A percentile compares a stretch with the other conserved stretches of the same genome.
Evolutionary conservation across 306 rosid species (phyloP).

Genomic region (Citrullus colocynthis): DNA sequence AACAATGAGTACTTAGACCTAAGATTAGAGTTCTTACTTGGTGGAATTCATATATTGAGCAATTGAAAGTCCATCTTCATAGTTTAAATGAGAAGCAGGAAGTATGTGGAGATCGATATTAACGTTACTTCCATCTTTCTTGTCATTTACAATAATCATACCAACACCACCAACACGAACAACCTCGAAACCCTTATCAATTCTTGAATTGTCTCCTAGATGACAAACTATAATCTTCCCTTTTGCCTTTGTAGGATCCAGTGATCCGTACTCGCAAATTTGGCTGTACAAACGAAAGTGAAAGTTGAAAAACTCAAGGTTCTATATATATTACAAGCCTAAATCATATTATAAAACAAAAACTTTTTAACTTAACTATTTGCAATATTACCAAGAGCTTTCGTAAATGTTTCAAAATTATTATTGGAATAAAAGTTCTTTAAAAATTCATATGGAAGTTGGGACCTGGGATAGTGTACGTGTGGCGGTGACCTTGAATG

Average conservation of each 20-base stretch:
- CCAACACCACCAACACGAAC: not conserved
- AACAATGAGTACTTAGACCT: not conserved
- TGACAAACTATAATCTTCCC: slow-evolving; percentile 4
- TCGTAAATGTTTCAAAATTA: too few relatives aligned
- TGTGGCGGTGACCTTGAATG: too few relatives aligned
- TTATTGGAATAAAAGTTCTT: too few relatives aligned
- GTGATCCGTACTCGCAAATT: not conserved
- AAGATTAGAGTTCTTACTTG: not conserved
- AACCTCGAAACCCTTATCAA: not conserved
- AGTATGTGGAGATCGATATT: not conserved
- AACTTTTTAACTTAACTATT: too few relatives aligned
- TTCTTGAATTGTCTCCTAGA: not conserved
- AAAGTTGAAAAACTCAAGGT: too few relatives aligned
- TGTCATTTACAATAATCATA: not conserved
- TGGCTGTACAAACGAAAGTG: not conserved
- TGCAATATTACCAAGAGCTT: too few relatives aligned
- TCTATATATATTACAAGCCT: too few relatives aligned
- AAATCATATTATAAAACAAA: too few relatives aligned
- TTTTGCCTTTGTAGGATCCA: not conserved
- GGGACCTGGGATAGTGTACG: too few relatives aligned
- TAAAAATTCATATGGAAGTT: too few relatives aligned
- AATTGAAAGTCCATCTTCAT: not conserved
- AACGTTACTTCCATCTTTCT: not conserved
- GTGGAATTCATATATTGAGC: not conserved
- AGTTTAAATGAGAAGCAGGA: not conserved